Evolutionary conservation across 2,329 filamentous ascomycete genomes (phyloP).

Genomic region (Neoarthrinium moseri): DNA sequence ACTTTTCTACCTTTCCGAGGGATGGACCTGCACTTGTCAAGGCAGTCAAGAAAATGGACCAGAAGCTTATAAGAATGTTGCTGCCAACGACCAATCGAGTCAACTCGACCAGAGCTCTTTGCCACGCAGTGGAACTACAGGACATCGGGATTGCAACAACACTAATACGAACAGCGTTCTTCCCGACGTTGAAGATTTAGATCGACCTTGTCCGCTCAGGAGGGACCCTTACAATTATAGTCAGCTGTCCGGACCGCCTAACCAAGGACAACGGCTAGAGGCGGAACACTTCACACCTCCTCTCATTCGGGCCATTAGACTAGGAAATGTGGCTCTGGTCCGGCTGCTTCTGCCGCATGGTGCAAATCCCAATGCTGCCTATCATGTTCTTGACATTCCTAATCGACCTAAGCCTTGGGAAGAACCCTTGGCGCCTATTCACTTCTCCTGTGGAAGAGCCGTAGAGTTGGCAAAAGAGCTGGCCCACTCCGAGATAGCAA

Average conservation of each 20-base stretch:
- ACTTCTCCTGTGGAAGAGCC: conserved; percentile 1
- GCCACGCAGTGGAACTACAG: neutral
- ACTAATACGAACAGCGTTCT: neutral
- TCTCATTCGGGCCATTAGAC: neutral
- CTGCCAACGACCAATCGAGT: neutral
- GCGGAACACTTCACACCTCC: conserved; percentile 1
- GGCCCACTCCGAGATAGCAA: conserved; percentile 3
- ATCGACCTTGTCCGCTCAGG: neutral
- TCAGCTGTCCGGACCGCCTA: no score
- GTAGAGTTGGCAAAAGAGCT: conserved; percentile 7
- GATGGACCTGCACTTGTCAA: conserved; percentile 2
- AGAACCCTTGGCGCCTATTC: neutral
- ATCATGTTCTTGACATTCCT: neutral
- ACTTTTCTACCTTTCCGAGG: neutral
- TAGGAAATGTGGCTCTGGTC: conserved; percentile 3
- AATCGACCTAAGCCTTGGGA: neutral
- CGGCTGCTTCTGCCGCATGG: conserved; percentile 6
- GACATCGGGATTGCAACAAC: neutral
- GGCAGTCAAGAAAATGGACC: conserved; percentile 2
- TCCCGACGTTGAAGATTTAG: conserved; percentile 1
- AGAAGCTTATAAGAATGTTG: neutral
- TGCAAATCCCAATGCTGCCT: conserved; percentile 4
- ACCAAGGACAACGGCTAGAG: neutral
- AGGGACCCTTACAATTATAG: no score
- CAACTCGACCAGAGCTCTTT: conserved; percentile 2